Base-by-base conservation (phyloP, 345 rosid species). In the Aquilaria malaccensis region DNA sequence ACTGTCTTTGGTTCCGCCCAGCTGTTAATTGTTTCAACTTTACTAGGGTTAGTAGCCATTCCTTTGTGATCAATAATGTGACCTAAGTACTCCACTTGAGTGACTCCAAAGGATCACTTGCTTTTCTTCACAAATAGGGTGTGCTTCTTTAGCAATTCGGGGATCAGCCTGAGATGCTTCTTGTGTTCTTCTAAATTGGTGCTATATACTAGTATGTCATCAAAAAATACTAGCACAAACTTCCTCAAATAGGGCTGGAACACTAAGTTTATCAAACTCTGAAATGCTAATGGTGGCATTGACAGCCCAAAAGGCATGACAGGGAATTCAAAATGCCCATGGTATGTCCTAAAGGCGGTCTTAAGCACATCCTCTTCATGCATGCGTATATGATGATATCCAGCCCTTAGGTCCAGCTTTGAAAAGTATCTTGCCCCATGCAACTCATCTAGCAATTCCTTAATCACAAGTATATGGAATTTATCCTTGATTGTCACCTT, bases 81-180 rank as follows among this genome's bases (percentile, higher is more conserved):
- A 37, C 56, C 56, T 1, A 30, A 2, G 13, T 56, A 69, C 11
- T 62, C 53, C 0, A 69, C 30, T 1, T 6, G 1, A 0, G 52
- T 3, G 1, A 30, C 10, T 0, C 59, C 54, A 50, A 69, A 69
- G 0, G 0, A 1, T 13, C 68, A 69, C 45, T 69, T 69, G 11
- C 13, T 29, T 2, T 2, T 30, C 13, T 69, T 63, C 0, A 57
- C 67, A 2, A 50, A 57, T 0, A 69, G 11, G 0, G 29, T 9
- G 4, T 57, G 31, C 0, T 33, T 31, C 2, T 14, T 43, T 41
- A 69, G 11, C 1, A 4, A 1, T 0, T 53, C 2, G 4, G 15
- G 11, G 2, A 10, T 1, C 10, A 2, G 9, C 9, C 9, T 6
- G 4, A 29, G 11, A 10, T 53, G 33, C 11, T 53, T 5, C 2